Evolutionary conservation across 2,329 filamentous ascomycete genomes (phyloP).

Genomic region (Diaporthe sp.): DNA sequence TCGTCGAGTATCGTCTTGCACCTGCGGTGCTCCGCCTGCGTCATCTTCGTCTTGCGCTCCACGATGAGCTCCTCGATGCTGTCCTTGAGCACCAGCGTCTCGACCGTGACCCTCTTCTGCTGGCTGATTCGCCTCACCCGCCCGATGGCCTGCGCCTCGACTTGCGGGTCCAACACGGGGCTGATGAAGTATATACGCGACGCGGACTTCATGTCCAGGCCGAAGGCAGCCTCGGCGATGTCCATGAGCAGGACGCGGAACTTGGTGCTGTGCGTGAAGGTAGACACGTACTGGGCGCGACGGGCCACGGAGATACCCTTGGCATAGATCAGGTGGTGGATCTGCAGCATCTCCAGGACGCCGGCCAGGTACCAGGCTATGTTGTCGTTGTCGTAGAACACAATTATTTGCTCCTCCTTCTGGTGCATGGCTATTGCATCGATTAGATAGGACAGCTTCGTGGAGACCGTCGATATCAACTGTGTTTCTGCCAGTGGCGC

Average conservation of each 20-base stretch:
- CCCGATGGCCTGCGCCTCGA: slow-evolving; percentile 93
- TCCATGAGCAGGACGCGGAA: slow-evolving; percentile 91
- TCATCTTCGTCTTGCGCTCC: slow-evolving; percentile 80
- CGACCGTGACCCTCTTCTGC: slow-evolving; percentile 81
- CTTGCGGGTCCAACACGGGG: slow-evolving; percentile 86
- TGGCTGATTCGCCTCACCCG: slow-evolving; percentile 91
- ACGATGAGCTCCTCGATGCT: slow-evolving; percentile 91
- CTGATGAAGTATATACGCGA: slow-evolving; percentile 91
- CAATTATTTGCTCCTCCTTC: slow-evolving; percentile 83
- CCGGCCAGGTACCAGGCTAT: slow-evolving; percentile 88
- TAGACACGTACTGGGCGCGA: slow-evolving; percentile 81
- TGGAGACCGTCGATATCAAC: slow-evolving; percentile 85
- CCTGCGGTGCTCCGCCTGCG: slow-evolving; percentile 71
- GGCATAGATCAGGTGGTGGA: slow-evolving; percentile 77
- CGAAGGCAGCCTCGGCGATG: slow-evolving; percentile 88
- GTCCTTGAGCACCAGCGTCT: slow-evolving; percentile 84
- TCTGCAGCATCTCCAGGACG: slow-evolving; percentile 80
- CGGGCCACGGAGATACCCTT: slow-evolving; percentile 71
- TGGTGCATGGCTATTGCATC: slow-evolving; percentile 79
- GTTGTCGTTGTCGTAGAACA: slow-evolving; percentile 94
- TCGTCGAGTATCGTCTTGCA: slow-evolving; percentile 72
- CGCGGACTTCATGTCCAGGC: slow-evolving; percentile 86
- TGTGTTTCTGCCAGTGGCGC: slow-evolving; percentile 70
- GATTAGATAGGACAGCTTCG: slow-evolving; percentile 89
- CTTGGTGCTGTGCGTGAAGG: slow-evolving; percentile 78